These are phyloP conservation scores for Lotus japonicus DNA, from an alignment of 306 rosid species.

Conservation along the genomic window DNA sequence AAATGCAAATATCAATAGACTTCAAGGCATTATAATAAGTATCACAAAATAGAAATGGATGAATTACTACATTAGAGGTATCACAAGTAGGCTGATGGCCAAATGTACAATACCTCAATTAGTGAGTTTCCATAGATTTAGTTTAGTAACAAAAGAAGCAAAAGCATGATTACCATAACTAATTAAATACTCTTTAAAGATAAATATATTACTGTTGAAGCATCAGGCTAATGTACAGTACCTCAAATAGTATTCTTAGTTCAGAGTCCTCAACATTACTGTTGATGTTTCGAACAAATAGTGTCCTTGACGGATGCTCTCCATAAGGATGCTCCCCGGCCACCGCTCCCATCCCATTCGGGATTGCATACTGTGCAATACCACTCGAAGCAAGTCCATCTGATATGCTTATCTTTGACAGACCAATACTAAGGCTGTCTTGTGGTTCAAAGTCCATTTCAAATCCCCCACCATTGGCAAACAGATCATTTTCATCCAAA, in stretches of 20 bases:
- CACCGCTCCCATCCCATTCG: conserved; percentile 75
- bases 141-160: neutral
- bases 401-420: conserved; percentile 55
- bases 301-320: conserved; percentile 94
- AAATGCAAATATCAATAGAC: too few relatives aligned
- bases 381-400: conserved; percentile 56
- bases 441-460: conserved; percentile 81
- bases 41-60: too few relatives aligned
- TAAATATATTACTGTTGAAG: conserved; percentile 4
- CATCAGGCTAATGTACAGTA: conserved; percentile 15
- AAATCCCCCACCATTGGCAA: conserved; percentile 86
- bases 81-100: too few relatives aligned
- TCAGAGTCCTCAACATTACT: conserved; percentile 87
- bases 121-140: conserved; percentile 36
- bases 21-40: too few relatives aligned
- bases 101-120: conserved; percentile 43
- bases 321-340: conserved; percentile 97
- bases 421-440: conserved; percentile 47
- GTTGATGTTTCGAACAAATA: conserved; percentile 86
- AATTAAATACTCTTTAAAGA: neutral
- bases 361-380: conserved; percentile 47
- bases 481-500: conserved; percentile 75
- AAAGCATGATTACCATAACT: neutral
- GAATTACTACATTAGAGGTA: too few relatives aligned
- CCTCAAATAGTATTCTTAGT: conserved; percentile 77